Base-by-base conservation (phyloP, 257 asterid genomes). In the Solanum pennellii region DNA sequence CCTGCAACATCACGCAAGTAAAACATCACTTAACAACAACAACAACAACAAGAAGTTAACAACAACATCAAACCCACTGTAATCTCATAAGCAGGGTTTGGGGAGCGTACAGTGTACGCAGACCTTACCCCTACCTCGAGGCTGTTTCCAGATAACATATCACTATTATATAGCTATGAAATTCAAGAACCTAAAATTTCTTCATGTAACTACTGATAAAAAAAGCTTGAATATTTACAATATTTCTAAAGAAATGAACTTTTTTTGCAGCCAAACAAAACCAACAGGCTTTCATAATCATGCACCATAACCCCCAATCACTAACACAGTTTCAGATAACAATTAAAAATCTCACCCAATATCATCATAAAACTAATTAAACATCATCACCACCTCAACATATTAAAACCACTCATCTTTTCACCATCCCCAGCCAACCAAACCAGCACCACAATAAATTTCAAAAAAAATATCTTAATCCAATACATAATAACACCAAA, bases 1-100 rank as follows among this genome's bases (percentile, higher is more conserved):
- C 87, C 88, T 77, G 87, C 89, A 90, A 87, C 88, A 6, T 65
- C 73, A 52, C 44, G 60, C 62, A 69, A 71, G 87, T 87, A 73
- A 69, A 62, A 45, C 3, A 44, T 66, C 31, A 39, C 20, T 37
- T 2, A 66, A 60, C 71, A 49, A 49, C 39, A 37, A 37, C 39
- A 37, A 37, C 0, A 37, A 37, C 7, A 37, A 37, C 0, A 37
- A 37, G 2, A 37, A 37, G 39, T 37, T 35, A 52, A 49, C 31
- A 62, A 62, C 31, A 62, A 62, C 69, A 23, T 2, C 27, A 62
- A n/a, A n/a, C 33, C 71, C 71, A 62, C 15, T 23, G 71, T 62
- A 62, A 6, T 2, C 1, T n/a, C 71, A 23, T 62, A 62, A 62
- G 71, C 71, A 23, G 71, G 29, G 71, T 23, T 1, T 23, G 69